Evolutionary conservation across 1,284 basidiomycete genomes (phyloP).

Genomic region (Cryptococcus jaspeensis): DNA sequence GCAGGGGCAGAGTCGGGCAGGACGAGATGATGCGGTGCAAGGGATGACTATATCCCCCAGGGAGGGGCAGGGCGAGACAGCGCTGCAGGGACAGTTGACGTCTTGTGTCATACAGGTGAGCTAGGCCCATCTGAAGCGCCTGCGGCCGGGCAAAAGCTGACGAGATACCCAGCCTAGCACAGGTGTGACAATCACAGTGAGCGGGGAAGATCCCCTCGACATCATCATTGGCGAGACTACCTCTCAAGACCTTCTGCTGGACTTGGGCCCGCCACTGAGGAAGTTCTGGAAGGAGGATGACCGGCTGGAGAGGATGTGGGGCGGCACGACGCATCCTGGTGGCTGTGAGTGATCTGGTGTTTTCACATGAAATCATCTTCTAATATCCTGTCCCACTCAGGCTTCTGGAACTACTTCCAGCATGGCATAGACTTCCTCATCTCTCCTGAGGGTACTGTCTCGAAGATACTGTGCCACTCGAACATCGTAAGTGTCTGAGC

Average conservation of each 20-base stretch:
- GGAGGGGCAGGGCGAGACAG: conserved; percentile 35
- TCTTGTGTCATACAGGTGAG: conserved; percentile 26
- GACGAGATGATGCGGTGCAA: conserved; percentile 44
- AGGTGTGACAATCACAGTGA: conserved; percentile 62
- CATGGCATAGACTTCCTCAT: conserved; percentile 81
- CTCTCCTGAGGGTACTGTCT: conserved; percentile 62
- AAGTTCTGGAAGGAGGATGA: conserved; percentile 83
- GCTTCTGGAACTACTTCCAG: conserved; percentile 91
- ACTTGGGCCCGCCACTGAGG: conserved; percentile 73
- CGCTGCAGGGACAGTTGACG: conserved; percentile 9
- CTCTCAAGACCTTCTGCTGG: conserved; percentile 72
- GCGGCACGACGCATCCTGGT: conserved; percentile 11
- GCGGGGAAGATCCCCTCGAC: conserved; percentile 54
- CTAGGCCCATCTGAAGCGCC: neutral
- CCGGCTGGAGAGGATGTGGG: conserved; percentile 59
- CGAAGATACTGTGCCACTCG: conserved; percentile 78
- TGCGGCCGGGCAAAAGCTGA: neutral
- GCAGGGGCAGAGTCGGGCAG: conserved; percentile 54
- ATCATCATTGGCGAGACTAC: conserved; percentile 75
- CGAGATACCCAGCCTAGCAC: conserved; percentile 61
- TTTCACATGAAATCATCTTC: neutral
- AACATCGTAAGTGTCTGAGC: conserved; percentile 65
- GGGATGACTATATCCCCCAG: conserved; percentile 40
- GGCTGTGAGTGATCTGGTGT: conserved; percentile 4
- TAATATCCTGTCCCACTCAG: conserved; percentile 8